A percentile compares a stretch with the other conserved stretches of the same genome.
phyloP scores from a whole-genome alignment of 441 rosid genomes.

The Daphne laureola region DNA sequence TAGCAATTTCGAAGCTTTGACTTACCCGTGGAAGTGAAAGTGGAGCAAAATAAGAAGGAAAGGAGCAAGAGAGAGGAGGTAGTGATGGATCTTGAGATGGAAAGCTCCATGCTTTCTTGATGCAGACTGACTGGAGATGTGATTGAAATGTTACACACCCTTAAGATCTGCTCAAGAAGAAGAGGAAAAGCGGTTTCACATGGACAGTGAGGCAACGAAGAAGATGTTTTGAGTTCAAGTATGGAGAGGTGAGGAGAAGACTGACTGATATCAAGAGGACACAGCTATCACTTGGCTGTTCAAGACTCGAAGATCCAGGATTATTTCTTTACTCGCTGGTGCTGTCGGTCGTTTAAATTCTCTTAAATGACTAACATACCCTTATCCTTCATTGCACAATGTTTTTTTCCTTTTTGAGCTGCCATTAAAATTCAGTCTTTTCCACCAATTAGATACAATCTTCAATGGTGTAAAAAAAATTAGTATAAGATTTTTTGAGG shows the following conservation, averaged over 20 bases:
- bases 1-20: not conserved
- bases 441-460: too few species aligned
- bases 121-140: conserved; percentile 14
- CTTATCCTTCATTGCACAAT: not conserved
- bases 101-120: conserved; percentile 24
- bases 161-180: conserved; percentile 25
- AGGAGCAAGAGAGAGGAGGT: conserved; percentile 29
- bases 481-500: too few species aligned
- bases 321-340: not conserved
- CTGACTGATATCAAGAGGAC: conserved; percentile 6
- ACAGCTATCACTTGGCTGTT: not conserved
- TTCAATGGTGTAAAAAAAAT: too few species aligned
- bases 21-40: conserved; percentile 64
- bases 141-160: conserved; percentile 1
- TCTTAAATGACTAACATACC: conserved; percentile 16
- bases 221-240: conserved; percentile 5
- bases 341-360: conserved; percentile 4
- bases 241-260: too few species aligned
- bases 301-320: not conserved
- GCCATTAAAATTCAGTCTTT: too few species aligned
- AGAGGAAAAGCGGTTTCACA: conserved; percentile 16
- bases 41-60: conserved; percentile 55
- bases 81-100: conserved; percentile 27
- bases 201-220: conserved; percentile 9
- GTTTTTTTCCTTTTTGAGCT: too few species aligned